Base-by-base conservation (phyloP, 2,329 filamentous ascomycete genomes). In the Diaporthe nobilis region DNA sequence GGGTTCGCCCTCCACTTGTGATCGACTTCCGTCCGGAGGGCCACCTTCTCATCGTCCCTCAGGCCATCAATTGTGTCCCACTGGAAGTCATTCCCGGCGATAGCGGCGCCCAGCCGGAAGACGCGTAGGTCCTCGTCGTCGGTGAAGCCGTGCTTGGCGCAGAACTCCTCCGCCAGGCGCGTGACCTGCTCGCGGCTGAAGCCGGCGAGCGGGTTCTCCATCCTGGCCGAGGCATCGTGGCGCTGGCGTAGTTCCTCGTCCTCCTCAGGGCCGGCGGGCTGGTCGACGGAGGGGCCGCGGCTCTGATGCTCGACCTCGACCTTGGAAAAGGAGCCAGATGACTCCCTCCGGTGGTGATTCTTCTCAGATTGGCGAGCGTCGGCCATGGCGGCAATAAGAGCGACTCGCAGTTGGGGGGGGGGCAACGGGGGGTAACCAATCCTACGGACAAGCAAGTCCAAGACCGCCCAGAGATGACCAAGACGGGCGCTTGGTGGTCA, bases 1-100 rank as follows among this genome's bases (percentile, higher is more conserved):
- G 93, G 92, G 79, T 95, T 93, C 8, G 88, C 89, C 72, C 70
- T 76, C 93, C 93, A 95, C 77, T 91, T 92, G 80, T 94, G 88
- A 1, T 88, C 89, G 55, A 89, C 87, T 80, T 95, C 93, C 25
- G 88, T 86, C 15, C 88, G 85, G 53, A 95, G 83, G 7, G 90
- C 85, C 2, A 86, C 83, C 55, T 86, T 87, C 81, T 95, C 93
- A 15, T 89, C 86, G 0, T 87, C 85, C 0, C 87, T 91, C 67
- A 94, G 84, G 9, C 88, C 89, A 17, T 87, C 82, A 58, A 92
- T 81, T 25, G 84, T 84, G 25, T 87, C 86, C 80, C 88, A 90
- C 72, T 85, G 85, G 71, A 87, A 87, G 57, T 88, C 85, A 58
- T 88, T 85, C 22, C 85, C 90, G 0, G 91, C 90, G 74, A 92